A percentile compares a stretch with the other conserved stretches of the same genome.
Evolutionary conservation across 306 rosid genomes (phyloP).

Genomic region (Cyamopsis tetragonoloba): DNA sequence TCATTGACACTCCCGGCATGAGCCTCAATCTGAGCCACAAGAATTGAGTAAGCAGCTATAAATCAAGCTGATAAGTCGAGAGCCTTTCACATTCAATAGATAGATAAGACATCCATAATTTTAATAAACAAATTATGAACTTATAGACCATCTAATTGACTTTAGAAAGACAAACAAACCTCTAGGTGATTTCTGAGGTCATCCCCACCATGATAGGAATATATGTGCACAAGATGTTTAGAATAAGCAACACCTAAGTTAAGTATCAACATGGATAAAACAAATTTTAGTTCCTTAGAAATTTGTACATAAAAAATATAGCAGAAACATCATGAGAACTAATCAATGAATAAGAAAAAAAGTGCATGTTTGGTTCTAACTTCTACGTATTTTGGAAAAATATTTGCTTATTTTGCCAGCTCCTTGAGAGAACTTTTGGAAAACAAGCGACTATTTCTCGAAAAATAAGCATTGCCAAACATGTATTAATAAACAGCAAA

Average conservation of each 20-base stretch:
- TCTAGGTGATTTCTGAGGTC: constrained; percentile 84
- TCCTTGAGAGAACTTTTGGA: too few species aligned
- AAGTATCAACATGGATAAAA: constrained; percentile 31
- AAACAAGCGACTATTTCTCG: too few species aligned
- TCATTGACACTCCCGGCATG: constrained; percentile 96
- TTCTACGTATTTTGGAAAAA: too few species aligned
- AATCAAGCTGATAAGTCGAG: neutral
- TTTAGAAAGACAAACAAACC: constrained; percentile 52
- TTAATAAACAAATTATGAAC: constrained; percentile 1
- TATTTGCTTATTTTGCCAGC: too few species aligned
- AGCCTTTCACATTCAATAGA: neutral
- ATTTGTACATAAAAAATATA: neutral
- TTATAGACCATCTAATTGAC: constrained; percentile 7
- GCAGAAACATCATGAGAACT: neutral
- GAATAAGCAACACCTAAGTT: constrained; percentile 99
- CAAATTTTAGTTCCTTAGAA: neutral
- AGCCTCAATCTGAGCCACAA: constrained; percentile 78
- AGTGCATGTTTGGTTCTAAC: too few species aligned
- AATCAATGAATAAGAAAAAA: neutral
- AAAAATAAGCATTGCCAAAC: too few species aligned
- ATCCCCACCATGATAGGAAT: constrained; percentile 85
- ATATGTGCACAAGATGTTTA: constrained; percentile 89
- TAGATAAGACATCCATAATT: neutral
- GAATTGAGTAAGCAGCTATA: constrained; percentile 16
- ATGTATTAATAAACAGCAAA: too few species aligned